Percentiles rank a stretch among this genome's conserved stretches.
phyloP scores from a whole-genome alignment of 2,329 filamentous ascomycete species.

The Calonectria naviculata region DNA sequence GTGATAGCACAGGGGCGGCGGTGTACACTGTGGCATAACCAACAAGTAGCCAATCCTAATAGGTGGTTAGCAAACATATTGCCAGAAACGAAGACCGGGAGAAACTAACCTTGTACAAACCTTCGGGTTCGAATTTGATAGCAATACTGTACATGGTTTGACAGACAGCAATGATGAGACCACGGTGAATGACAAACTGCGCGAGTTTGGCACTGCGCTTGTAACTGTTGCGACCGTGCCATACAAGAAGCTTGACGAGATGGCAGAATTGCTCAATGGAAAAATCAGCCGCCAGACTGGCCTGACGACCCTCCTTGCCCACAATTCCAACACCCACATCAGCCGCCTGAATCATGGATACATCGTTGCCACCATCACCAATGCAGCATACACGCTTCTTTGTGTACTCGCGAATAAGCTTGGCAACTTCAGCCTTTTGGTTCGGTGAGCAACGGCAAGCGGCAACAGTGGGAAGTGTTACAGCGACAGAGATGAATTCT shows the following conservation, averaged over 20 bases:
- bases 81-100: not conserved
- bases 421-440: conserved; percentile 94
- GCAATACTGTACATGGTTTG: conserved; percentile 98
- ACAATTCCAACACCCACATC: conserved; percentile 98
- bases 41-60: conserved; percentile 90
- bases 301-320: conserved; percentile 96
- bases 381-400: conserved; percentile 98
- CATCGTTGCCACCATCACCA: conserved; percentile 97
- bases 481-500: conserved; percentile 89
- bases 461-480: conserved; percentile 89
- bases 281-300: conserved; percentile 94
- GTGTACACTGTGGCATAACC: conserved; percentile 98
- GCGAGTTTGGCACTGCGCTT: conserved; percentile 95
- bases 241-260: conserved; percentile 95
- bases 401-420: conserved; percentile 89
- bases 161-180: conserved; percentile 93
- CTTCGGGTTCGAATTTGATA: conserved; percentile 90
- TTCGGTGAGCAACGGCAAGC: conserved; percentile 97
- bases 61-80: conserved; percentile 30
- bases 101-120: conserved; percentile 78
- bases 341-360: conserved; percentile 98
- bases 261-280: conserved; percentile 96
- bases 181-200: conserved; percentile 98
- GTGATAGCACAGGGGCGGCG: conserved; percentile 89
- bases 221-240: conserved; percentile 98